Conservation (phyloP, 2,329 filamentous ascomycete genomes). For the Zymoseptoria brevis region DNA sequence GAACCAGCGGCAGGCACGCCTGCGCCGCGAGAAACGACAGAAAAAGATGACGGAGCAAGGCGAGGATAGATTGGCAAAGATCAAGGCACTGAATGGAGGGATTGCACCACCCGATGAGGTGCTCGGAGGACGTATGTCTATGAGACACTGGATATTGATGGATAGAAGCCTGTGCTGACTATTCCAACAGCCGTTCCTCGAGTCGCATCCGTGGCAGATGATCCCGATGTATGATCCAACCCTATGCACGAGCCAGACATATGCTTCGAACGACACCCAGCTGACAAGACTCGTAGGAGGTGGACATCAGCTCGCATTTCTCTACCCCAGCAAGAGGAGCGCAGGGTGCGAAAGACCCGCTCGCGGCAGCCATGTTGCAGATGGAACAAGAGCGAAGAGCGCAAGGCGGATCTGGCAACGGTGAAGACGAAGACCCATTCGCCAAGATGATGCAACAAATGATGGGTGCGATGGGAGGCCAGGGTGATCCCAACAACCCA, state of each 20-base stretch:
- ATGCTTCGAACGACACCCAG: background rate
- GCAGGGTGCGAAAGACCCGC: conserved; percentile 17
- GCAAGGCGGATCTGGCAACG: conserved; percentile 7
- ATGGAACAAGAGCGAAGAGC: conserved; percentile 21
- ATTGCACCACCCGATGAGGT: conserved; percentile 27
- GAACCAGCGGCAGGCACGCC: conserved; percentile 53
- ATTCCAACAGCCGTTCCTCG: conserved; percentile 24
- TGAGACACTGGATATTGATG: background rate
- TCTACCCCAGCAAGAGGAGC: conserved; percentile 6
- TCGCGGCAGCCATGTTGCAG: conserved; percentile 25
- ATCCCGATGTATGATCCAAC: conserved; percentile 45
- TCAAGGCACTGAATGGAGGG: conserved; percentile 58
- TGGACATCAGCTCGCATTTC: conserved; percentile 51
- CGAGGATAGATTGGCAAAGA: conserved; percentile 62
- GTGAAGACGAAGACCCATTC: conserved; percentile 53
- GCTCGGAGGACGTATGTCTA: conserved; percentile 21
- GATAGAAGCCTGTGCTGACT: conserved; percentile 1
- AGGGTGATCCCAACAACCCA: conserved; percentile 27
- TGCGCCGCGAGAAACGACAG: conserved; percentile 70
- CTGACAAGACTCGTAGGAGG: conserved; percentile 39
- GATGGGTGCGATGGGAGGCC: conserved; percentile 27
- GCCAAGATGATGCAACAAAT: conserved; percentile 66
- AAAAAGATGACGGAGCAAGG: conserved; percentile 70
- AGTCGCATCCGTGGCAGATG: conserved; percentile 39
- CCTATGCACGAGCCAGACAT: background rate